Evolutionary conservation across 1,284 basidiomycete genomes (phyloP), one percentile per base, ranked within the genome.

Genomic region (Pulveroboletus sp.): DNA sequence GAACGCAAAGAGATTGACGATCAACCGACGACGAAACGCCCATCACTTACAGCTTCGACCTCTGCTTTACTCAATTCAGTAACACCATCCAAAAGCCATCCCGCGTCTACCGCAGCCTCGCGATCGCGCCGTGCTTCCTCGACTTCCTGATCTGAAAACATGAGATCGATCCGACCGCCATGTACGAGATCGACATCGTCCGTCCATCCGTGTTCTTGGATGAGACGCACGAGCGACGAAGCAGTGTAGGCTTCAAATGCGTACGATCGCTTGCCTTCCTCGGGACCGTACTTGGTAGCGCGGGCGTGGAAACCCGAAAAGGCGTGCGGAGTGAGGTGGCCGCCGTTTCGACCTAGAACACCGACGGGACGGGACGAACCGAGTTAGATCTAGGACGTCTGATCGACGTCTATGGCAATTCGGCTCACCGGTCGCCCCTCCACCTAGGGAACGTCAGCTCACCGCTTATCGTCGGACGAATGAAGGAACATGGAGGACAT

Each of bases 341-440:
- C 90, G 0, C 90, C 90, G 61, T 92, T 92, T 18, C 90, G 75
- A 53, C 89, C 89, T 89, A 53, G 7, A 5, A 4, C 17, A 22
- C 3, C 24, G 40, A 57, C n/a, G 24, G 18, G 12, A 51, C 2
- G 2, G 12, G 29, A n/a, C n/a, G n/a, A 24, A 38, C 25, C 25
- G 11, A 12, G 43, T 29, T n/a, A 50, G 43, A 39, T 22, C 10
- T 6, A 39, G 3, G 15, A 18, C 17, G 3, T 43, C 28, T 24
- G n/a, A 48, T 28, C 39, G 22, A 42, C 18, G 38, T 31, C 17
- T 20, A 18, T 43, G 1, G 18, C 12, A 35, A 17, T 15, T 65
- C 14, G 14, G 22, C 72, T 49, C 57, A 86, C 89, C 89, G 47
- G 89, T 92, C 25, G 90, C 91, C n/a, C 89, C 91, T 35, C 87